phyloP scores from a whole-genome alignment of 2,329 filamentous ascomycete species.

The Hymenoscyphus linearis region DNA sequence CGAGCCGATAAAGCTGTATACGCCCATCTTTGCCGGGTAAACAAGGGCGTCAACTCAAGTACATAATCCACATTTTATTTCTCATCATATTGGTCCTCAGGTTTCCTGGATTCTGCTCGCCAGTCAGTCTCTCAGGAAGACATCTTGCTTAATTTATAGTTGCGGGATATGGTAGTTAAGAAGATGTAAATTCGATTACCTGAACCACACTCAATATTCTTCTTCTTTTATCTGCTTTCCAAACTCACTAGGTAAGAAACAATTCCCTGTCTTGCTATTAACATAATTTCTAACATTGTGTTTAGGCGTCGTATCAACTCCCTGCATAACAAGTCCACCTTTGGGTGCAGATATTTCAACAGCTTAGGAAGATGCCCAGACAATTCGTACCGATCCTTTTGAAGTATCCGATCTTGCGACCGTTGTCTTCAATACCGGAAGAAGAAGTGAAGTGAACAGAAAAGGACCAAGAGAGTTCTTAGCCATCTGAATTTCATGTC shows the following conservation, averaged over 20 bases:
- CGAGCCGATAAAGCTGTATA: not conserved
- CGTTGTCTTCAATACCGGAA: conserved; percentile 14
- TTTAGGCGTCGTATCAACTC: conserved; percentile 2
- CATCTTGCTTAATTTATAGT: not conserved
- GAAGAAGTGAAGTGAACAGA: conserved; percentile 34
- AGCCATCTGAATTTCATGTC: conserved; percentile 32
- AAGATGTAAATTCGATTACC: not conserved
- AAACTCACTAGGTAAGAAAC: not conserved
- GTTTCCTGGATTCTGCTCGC: not conserved
- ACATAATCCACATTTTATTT: not conserved
- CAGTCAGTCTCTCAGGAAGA: not conserved
- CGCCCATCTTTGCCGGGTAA: not conserved
- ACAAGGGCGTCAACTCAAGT: not conserved
- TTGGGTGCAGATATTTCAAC: conserved; percentile 13
- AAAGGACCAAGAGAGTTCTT: conserved; percentile 35
- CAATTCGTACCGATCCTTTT: conserved; percentile 14
- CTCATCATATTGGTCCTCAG: not conserved
- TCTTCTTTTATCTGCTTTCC: not conserved
- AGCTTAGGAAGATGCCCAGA: conserved; percentile 18
- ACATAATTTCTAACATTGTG: not conserved
- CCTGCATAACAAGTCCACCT: conserved; percentile 12
- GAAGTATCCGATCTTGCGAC: conserved; percentile 2
- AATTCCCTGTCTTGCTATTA: not conserved
- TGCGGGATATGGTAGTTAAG: not conserved
- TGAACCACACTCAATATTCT: not conserved